Evolutionary conservation across 1,139 yeast genomes (phyloP).

Genomic region (Taphrina populina): DNA sequence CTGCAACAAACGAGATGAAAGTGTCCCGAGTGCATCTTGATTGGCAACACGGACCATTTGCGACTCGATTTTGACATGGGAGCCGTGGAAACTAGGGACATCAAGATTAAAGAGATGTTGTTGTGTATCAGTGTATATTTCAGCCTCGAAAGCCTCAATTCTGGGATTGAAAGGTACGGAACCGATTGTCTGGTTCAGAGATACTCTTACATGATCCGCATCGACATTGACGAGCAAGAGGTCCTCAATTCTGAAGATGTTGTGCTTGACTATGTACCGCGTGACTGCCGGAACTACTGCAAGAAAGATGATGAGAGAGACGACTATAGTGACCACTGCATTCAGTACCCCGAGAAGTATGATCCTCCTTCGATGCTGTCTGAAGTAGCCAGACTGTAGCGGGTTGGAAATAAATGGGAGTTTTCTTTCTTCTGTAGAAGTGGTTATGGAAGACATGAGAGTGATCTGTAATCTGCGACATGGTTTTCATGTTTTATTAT

Average conservation of each 20-base stretch:
- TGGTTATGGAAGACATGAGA: too few relatives aligned
- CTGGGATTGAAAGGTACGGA: constrained; percentile 8
- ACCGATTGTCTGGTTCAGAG: constrained; percentile 3
- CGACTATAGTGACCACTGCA: background rate
- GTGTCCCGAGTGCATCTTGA: background rate
- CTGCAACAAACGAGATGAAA: background rate
- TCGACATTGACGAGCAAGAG: background rate
- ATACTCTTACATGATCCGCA: background rate
- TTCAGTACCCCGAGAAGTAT: background rate
- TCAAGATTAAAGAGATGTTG: background rate
- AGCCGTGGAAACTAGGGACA: background rate
- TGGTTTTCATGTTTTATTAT: too few relatives aligned
- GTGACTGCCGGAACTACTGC: background rate
- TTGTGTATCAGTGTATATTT: background rate
- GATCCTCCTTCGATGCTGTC: background rate
- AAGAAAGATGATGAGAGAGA: background rate
- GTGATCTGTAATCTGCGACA: too few relatives aligned
- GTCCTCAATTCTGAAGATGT: background rate
- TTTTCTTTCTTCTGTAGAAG: too few relatives aligned
- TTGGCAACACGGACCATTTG: background rate
- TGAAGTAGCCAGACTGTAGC: background rate
- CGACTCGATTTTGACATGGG: background rate
- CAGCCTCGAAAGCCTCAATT: background rate
- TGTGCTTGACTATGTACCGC: background rate
- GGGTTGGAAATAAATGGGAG: constrained; percentile 4